phyloP scores from a whole-genome alignment of 192 early-diverging fungal species.

The Glomus cerebriforme region DNA sequence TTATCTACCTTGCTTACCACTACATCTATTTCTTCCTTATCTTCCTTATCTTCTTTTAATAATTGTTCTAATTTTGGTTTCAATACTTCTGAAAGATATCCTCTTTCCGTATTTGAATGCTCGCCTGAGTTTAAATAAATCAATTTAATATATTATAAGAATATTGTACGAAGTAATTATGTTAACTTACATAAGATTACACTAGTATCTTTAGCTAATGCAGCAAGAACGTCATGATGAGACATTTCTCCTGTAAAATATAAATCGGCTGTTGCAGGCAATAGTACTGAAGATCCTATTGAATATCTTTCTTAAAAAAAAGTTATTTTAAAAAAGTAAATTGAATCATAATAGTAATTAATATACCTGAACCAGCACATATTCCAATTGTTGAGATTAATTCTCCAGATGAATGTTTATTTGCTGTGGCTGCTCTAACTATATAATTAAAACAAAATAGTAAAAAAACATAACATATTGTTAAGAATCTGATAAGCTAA shows the following conservation, averaged over 20 bases:
- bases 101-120: slow-evolving; percentile 92
- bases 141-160: not conserved
- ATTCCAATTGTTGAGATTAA: slow-evolving; percentile 80
- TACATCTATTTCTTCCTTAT: slow-evolving; percentile 56
- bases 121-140: slow-evolving; percentile 56
- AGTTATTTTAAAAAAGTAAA: not conserved
- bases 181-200: slow-evolving; percentile 72
- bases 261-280: slow-evolving; percentile 66
- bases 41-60: slow-evolving; percentile 46
- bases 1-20: slow-evolving; percentile 71
- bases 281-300: slow-evolving; percentile 65
- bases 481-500: no score
- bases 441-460: slow-evolving; percentile 8
- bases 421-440: slow-evolving; percentile 76
- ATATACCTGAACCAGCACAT: slow-evolving; percentile 84
- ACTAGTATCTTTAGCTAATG: slow-evolving; percentile 71
- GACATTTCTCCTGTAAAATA: slow-evolving; percentile 94
- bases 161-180: not conserved
- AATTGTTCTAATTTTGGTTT: slow-evolving; percentile 61
- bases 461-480: not conserved
- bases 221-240: slow-evolving; percentile 92
- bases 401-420: slow-evolving; percentile 44
- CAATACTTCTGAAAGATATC: slow-evolving; percentile 70
- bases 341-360: not conserved
- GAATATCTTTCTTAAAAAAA: not conserved